Base-by-base conservation (phyloP, 805 yeast species). In the Candida arabinofermentans region DNA sequence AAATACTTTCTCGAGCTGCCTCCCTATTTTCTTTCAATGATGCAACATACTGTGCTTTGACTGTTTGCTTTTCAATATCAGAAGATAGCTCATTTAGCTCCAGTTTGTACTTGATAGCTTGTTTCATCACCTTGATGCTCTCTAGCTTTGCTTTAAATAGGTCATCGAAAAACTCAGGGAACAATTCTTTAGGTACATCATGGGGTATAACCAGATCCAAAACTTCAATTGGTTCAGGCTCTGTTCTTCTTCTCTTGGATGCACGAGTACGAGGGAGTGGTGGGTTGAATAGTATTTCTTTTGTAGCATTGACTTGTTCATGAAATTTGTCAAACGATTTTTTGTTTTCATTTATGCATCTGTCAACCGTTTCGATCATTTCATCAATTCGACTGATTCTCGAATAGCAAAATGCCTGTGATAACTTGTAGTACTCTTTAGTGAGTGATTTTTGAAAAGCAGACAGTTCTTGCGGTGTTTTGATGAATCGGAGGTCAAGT, bases 301-400 rank as follows among this genome's bases (percentile, higher is more conserved):
- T 34, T 4, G 38, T 40, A 5, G 42, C 27, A 8, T 53, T 50
- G 8, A 63, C 47, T 12, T 37, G 32, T 1, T 42, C 27, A 16
- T 57, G 54, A 35, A 51, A 50, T 0, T 38, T 36, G 2, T 31
- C 38, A 21, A 42, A 59, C 10, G 56, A 51, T 9, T 42, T 43
- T 27, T 48, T 53, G 12, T 62, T 43, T 7, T 51, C 40, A 4
- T 42, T 40, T n/a, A 64, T 59, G 0, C 57, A 30, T 16, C 54
- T 50, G 30, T 66, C 70, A 19, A 67, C 59, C 24, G 54, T 49
- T n/a, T 53, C 31, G 5, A 66, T 48, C 43, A 62, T 46, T 14
- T 65, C 52, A 38, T 65, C 68, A 2, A 65, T 56, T 30, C 67
- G 52, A 1, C 54, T 24, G 2, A 62, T 37, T 34, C 69, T 48